phyloP scores from a whole-genome alignment of 225 moss, liverwort and hornwort genomes.

The Takakia lepidozioides region DNA sequence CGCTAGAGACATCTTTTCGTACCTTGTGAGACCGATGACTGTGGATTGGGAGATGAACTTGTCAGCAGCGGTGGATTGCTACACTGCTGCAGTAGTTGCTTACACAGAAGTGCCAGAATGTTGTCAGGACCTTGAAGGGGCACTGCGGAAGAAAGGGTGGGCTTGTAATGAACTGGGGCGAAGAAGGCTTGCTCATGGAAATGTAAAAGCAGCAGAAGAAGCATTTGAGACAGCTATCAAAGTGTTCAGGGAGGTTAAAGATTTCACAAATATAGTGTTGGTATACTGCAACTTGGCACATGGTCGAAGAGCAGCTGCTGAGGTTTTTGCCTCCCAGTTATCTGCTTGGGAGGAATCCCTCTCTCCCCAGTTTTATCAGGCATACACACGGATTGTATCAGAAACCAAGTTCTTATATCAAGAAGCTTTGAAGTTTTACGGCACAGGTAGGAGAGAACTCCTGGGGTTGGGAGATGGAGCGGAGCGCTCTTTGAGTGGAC shows the following conservation, averaged over 20 bases:
- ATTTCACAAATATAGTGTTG: conserved; percentile 70
- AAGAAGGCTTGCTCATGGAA: conserved; percentile 65
- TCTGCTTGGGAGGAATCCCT: conserved; percentile 57
- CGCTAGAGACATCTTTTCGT: conserved; percentile 47
- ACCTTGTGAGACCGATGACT: conserved; percentile 34
- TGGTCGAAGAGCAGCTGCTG: conserved; percentile 81
- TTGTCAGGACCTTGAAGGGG: conserved; percentile 46
- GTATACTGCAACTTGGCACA: conserved; percentile 93
- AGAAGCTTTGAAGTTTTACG: conserved; percentile 81
- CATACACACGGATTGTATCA: conserved; percentile 40
- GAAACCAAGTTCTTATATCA: conserved; percentile 75
- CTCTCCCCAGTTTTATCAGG: conserved; percentile 28
- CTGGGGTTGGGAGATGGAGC: conserved; percentile 40
- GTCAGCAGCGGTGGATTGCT: conserved; percentile 63
- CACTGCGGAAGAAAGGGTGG: conserved; percentile 84
- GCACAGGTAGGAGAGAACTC: conserved; percentile 66
- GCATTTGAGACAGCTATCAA: conserved; percentile 64
- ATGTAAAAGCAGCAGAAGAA: conserved; percentile 62
- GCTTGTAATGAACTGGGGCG: conserved; percentile 87
- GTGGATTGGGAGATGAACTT: conserved; percentile 81
- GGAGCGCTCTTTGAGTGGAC: conserved; percentile 49
- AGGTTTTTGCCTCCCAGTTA: conserved; percentile 68
- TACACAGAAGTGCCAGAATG: conserved; percentile 48
- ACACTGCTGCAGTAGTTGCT: conserved; percentile 48
- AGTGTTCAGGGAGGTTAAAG: conserved; percentile 80